Evolutionary conservation across 108 stramenopile genomes (phyloP).

Genomic region (Cyclotella sp.): DNA sequence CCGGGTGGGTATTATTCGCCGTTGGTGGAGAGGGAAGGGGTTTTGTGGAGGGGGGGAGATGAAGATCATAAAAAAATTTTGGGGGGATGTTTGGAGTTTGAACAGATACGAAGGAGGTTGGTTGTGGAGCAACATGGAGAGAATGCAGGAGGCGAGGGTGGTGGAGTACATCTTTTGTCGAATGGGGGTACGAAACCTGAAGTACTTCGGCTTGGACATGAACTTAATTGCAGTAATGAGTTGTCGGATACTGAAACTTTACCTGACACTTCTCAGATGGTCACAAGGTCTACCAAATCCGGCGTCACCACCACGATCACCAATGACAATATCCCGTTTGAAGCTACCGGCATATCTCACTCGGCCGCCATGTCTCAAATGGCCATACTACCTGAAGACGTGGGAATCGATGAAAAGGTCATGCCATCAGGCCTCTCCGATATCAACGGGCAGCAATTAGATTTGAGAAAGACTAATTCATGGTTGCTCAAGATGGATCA

Average conservation of each 20-base stretch:
- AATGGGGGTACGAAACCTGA: slow-evolving; percentile 14
- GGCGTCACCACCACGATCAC: neutral
- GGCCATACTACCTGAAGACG: slow-evolving; percentile 87
- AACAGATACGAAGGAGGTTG: slow-evolving; percentile 62
- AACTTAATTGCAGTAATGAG: slow-evolving; percentile 2
- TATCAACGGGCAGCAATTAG: slow-evolving; percentile 91
- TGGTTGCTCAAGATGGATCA: slow-evolving; percentile 93
- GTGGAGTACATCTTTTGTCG: slow-evolving; percentile 16
- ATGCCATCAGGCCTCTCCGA: slow-evolving; percentile 80
- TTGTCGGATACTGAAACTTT: neutral
- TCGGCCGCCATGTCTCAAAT: slow-evolving; percentile 87
- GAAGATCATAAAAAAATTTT: slow-evolving; percentile 66
- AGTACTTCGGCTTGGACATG: slow-evolving; percentile 5
- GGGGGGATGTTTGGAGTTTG: slow-evolving; percentile 72
- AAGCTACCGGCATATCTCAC: slow-evolving; percentile 78
- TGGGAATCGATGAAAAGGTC: slow-evolving; percentile 68
- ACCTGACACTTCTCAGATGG: neutral
- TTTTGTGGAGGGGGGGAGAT: slow-evolving; percentile 67
- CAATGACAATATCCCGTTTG: slow-evolving; percentile 59
- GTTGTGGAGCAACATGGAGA: slow-evolving; percentile 48
- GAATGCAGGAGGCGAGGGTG: neutral
- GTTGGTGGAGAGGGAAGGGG: slow-evolving; percentile 68
- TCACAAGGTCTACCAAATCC: slow-evolving; percentile 8
- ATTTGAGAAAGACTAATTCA: slow-evolving; percentile 81
- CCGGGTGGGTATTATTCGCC: slow-evolving; percentile 86